Conservation (phyloP, 805 yeast species). For the Suhomyces kilbournensis region DNA sequence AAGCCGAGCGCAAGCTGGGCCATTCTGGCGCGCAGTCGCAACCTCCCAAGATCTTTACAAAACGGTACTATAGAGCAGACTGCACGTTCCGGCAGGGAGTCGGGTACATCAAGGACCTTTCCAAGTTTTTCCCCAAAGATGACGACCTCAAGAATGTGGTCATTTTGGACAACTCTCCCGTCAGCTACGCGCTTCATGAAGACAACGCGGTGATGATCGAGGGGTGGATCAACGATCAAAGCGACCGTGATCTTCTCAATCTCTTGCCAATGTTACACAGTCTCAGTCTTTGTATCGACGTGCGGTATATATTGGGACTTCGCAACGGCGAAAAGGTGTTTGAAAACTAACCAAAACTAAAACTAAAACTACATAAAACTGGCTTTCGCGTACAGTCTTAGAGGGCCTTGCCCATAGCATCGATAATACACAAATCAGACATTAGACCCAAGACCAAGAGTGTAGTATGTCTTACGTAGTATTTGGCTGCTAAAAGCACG, state of each 20-base stretch:
- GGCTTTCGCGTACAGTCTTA: background rate
- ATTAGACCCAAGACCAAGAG: too few relatives aligned
- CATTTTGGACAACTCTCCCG: slow-evolving; percentile 90
- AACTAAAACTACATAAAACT: background rate
- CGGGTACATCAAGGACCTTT: slow-evolving; percentile 66
- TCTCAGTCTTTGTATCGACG: slow-evolving; percentile 78
- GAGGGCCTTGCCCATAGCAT: background rate
- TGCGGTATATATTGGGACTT: slow-evolving; percentile 70
- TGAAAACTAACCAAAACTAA: slow-evolving; percentile 22
- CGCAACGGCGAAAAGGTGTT: slow-evolving; percentile 69
- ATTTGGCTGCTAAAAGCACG: background rate
- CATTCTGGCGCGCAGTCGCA: background rate
- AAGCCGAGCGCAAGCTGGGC: slow-evolving; percentile 8
- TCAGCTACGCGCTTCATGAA: slow-evolving; percentile 78
- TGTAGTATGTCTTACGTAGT: too few relatives aligned
- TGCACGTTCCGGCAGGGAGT: slow-evolving; percentile 76
- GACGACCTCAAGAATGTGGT: slow-evolving; percentile 66
- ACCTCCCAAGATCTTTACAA: slow-evolving; percentile 39
- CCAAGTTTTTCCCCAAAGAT: slow-evolving; percentile 54
- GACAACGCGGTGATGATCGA: slow-evolving; percentile 90
- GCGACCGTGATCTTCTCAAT: slow-evolving; percentile 78
- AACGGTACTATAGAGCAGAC: slow-evolving; percentile 72
- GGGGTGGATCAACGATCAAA: slow-evolving; percentile 98
- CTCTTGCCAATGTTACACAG: slow-evolving; percentile 77
- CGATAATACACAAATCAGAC: background rate